These are phyloP conservation scores for Dioszegia hungarica DNA, from an alignment of 768 basidiomycete genomes.

Conservation along the genomic window DNA sequence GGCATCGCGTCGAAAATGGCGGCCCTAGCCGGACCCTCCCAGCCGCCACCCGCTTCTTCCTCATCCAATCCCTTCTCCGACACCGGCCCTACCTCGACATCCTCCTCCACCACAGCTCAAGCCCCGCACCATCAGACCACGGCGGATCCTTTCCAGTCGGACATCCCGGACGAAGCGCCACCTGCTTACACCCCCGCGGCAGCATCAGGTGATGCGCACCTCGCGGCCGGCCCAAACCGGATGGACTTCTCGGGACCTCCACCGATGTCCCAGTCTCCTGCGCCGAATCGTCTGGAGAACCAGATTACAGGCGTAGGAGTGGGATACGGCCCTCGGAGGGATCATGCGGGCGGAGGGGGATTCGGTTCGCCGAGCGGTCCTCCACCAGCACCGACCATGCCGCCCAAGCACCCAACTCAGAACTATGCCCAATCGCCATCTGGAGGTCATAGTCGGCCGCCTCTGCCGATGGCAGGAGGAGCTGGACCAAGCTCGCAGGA, in stretches of 20 bases:
- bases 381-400: not conserved
- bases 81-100: too few species aligned
- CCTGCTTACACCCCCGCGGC: conserved; percentile 34
- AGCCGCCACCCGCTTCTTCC: not conserved
- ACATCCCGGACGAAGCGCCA: conserved; percentile 29
- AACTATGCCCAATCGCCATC: not conserved
- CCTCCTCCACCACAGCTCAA: not conserved
- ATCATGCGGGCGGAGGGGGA: conserved; percentile 5
- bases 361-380: not conserved
- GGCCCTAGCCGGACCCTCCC: not conserved
- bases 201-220: conserved; percentile 9
- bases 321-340: conserved; percentile 24
- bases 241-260: conserved; percentile 44
- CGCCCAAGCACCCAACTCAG: not conserved
- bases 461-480: not conserved
- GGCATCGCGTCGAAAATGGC: not conserved
- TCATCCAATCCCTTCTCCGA: conserved; percentile 1
- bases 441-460: not conserved
- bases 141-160: conserved; percentile 7
- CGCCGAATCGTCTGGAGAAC: conserved; percentile 8
- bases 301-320: conserved; percentile 36
- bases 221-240: conserved; percentile 25
- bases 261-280: conserved; percentile 26
- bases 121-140: not conserved
- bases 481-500: conserved; percentile 2